phyloP scores from a whole-genome alignment of 208 protist species.

The Trypanosoma boissoni region DNA sequence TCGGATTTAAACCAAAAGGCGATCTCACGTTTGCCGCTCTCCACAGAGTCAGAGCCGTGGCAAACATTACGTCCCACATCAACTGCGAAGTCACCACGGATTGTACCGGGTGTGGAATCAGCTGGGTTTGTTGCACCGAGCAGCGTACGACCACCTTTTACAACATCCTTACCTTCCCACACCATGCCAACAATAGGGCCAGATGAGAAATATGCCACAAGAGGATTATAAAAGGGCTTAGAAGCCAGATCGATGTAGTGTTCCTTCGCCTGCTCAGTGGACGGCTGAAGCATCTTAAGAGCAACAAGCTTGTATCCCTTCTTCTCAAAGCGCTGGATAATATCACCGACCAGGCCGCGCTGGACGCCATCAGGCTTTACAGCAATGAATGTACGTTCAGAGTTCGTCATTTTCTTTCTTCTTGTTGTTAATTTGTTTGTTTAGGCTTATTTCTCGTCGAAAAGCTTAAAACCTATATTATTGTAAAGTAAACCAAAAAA shows the following conservation, averaged over 20 bases:
- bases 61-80: constrained; percentile 96
- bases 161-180: constrained; percentile 96
- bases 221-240: constrained; percentile 93
- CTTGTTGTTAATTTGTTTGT: constrained; percentile 2
- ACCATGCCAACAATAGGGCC: constrained; percentile 98
- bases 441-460: not conserved
- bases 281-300: constrained; percentile 91
- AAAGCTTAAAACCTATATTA: constrained; percentile 3
- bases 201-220: constrained; percentile 95
- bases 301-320: constrained; percentile 96
- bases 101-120: constrained; percentile 93
- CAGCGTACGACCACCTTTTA: constrained; percentile 92
- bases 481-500: constrained; percentile 5
- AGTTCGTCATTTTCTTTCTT: constrained; percentile 2
- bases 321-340: constrained; percentile 94
- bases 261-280: constrained; percentile 75
- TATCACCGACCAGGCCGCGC: constrained; percentile 92
- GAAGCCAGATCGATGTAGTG: constrained; percentile 89
- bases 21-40: constrained; percentile 95
- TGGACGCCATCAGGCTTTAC: constrained; percentile 96
- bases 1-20: constrained; percentile 95
- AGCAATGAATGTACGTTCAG: constrained; percentile 95
- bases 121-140: constrained; percentile 96
- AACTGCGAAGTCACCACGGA: constrained; percentile 96
- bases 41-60: constrained; percentile 95